Evolutionary conservation across 2,329 filamentous ascomycete genomes (phyloP).

Genomic region (Tympanopsis confertula): DNA sequence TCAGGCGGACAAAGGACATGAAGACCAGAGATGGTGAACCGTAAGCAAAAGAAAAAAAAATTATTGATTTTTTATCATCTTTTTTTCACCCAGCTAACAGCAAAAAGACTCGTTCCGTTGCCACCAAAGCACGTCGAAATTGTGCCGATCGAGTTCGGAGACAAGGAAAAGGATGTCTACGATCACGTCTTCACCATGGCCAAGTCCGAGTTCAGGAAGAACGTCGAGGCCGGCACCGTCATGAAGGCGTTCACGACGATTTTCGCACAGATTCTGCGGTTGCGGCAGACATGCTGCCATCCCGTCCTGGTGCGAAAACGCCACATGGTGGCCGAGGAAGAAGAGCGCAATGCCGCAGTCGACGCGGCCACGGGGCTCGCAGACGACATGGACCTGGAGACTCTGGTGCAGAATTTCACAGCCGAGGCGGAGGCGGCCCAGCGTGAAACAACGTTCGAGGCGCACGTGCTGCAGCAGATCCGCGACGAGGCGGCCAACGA

Average conservation of each 20-base stretch:
- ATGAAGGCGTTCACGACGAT: conserved; percentile 95
- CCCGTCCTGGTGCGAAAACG: conserved; percentile 80
- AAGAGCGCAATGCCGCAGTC: conserved; percentile 65
- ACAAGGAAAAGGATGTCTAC: conserved; percentile 80
- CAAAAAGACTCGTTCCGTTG: conserved; percentile 55
- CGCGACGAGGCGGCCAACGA: conserved; percentile 79
- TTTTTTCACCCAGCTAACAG: conserved; percentile 4
- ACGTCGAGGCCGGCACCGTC: conserved; percentile 81
- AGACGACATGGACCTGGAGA: conserved; percentile 91
- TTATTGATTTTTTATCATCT: not conserved
- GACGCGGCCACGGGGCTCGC: conserved; percentile 72
- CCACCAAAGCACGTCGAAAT: conserved; percentile 76
- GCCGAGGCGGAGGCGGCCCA: conserved; percentile 49
- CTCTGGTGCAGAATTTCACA: conserved; percentile 75
- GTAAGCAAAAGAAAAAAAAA: too few relatives aligned
- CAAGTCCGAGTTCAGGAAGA: conserved; percentile 73
- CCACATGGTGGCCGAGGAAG: conserved; percentile 74
- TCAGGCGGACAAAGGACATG: conserved; percentile 95
- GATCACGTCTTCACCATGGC: conserved; percentile 77
- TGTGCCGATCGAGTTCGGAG: conserved; percentile 74
- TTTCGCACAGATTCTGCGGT: conserved; percentile 85
- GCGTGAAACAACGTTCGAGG: conserved; percentile 63
- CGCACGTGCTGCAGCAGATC: conserved; percentile 81
- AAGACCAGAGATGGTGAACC: conserved; percentile 71
- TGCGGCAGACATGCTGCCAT: conserved; percentile 90